Conservation (phyloP, 2,329 filamentous ascomycete species). For the Dactylellina sp. region DNA sequence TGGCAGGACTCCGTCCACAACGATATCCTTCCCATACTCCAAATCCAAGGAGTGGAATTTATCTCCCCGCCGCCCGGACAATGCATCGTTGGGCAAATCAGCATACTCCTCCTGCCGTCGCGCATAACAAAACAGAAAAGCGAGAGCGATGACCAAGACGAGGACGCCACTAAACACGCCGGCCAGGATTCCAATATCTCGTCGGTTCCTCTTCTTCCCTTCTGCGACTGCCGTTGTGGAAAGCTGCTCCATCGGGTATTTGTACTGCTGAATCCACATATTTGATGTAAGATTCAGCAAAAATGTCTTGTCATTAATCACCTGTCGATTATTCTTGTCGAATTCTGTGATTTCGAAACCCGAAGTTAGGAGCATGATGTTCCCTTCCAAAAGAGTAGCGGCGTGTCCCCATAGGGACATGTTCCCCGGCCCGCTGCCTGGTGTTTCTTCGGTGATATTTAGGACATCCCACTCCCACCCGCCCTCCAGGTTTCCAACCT, state of each 20-base stretch:
- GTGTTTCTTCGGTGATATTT: conserved; percentile 61
- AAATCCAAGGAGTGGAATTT: conserved; percentile 50
- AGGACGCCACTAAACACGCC: conserved; percentile 53
- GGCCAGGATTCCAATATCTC: conserved; percentile 55
- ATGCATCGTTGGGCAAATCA: conserved; percentile 29
- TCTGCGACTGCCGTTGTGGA: conserved; percentile 33
- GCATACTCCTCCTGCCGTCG: conserved; percentile 38
- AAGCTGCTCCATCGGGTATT: conserved; percentile 29
- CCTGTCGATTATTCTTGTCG: conserved; percentile 62
- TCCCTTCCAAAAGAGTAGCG: conserved; percentile 73
- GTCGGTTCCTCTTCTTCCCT: conserved; percentile 10
- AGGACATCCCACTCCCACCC: conserved; percentile 80
- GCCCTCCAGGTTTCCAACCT: conserved; percentile 80
- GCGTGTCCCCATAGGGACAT: conserved; percentile 73
- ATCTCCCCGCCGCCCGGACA: neutral
- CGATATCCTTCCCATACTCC: conserved; percentile 39
- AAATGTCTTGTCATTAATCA: conserved; percentile 60
- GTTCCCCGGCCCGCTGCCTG: conserved; percentile 64
- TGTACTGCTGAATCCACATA: conserved; percentile 65
- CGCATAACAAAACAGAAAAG: conserved; percentile 57
- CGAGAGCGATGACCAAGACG: conserved; percentile 29
- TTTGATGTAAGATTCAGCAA: conserved; percentile 72
- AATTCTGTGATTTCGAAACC: conserved; percentile 69
- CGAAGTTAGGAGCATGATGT: conserved; percentile 76
- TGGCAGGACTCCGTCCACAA: conserved; percentile 3